Evolutionary conservation across 202 grass and related monocot genomes (phyloP).

Genomic region (Cymbopogon flexuosus): DNA sequence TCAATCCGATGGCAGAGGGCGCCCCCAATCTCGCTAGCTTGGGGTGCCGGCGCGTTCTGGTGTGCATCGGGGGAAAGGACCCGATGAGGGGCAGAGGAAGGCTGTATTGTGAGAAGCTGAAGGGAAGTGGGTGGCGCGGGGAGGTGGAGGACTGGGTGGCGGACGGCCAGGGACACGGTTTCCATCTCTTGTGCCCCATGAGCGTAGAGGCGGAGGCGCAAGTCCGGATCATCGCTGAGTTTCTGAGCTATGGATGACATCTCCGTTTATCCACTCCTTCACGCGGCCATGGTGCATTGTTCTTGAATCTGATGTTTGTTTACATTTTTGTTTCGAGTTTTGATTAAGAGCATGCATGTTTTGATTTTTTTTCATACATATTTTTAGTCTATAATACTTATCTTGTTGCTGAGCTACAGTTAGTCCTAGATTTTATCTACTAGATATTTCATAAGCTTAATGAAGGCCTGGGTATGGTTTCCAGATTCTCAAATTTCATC

Average conservation of each 20-base stretch:
- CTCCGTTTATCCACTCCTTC: not conserved
- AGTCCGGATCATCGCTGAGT: conserved; percentile 28
- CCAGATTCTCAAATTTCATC: not conserved
- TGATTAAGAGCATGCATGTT: not conserved
- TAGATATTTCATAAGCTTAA: not conserved
- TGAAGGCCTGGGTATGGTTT: not conserved
- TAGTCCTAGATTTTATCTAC: not conserved
- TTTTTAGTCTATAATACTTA: not conserved
- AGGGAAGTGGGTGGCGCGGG: conserved; percentile 44
- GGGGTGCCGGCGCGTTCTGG: conserved; percentile 40
- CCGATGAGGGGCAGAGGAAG: conserved; percentile 47
- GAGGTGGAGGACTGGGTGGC: conserved; percentile 44
- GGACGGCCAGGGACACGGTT: conserved; percentile 53
- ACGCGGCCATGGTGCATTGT: not conserved
- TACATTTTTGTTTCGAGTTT: not conserved
- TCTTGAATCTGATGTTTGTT: conserved; percentile 1
- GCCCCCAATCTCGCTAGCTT: conserved; percentile 42
- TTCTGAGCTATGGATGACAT: conserved; percentile 38
- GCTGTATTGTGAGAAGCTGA: conserved; percentile 50
- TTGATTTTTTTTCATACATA: not conserved
- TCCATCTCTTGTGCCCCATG: conserved; percentile 38
- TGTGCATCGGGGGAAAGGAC: conserved; percentile 58
- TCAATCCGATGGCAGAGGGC: conserved; percentile 59
- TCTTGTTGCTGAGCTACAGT: not conserved
- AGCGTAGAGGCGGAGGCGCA: conserved; percentile 23